phyloP scores from a whole-genome alignment of 306 rosid species.

The Elaeagnus macrophylla region DNA sequence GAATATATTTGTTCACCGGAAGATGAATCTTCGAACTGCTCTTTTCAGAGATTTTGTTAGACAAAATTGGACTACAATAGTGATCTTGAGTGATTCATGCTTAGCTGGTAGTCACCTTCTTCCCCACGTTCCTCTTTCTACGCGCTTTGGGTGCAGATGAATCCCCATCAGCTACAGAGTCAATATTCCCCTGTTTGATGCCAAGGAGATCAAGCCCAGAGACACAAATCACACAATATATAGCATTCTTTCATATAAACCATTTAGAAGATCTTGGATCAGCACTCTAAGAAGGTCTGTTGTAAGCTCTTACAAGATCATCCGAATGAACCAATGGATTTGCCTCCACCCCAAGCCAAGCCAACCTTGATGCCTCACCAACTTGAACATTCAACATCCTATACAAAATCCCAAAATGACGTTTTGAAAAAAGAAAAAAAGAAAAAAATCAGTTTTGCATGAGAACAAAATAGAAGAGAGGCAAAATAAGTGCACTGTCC shows the following conservation, averaged over 20 bases:
- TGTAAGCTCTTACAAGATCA: slow-evolving; percentile 66
- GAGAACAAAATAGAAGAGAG: not conserved
- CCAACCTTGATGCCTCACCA: slow-evolving; percentile 87
- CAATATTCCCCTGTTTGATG: slow-evolving; percentile 56
- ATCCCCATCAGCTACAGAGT: slow-evolving; percentile 39
- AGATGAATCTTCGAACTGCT: too few relatives aligned
- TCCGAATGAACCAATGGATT: slow-evolving; percentile 81
- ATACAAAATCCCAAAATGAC: slow-evolving; percentile 30
- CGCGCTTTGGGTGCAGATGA: slow-evolving; percentile 57
- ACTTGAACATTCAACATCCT: slow-evolving; percentile 75
- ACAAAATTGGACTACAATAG: slow-evolving; percentile 42
- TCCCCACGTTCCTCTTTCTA: slow-evolving; percentile 75
- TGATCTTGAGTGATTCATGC: slow-evolving; percentile 22
- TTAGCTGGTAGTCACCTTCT: slow-evolving; percentile 69
- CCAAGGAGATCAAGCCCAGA: slow-evolving; percentile 98
- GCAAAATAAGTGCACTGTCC: not conserved
- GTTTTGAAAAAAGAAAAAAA: too few relatives aligned
- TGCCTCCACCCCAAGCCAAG: slow-evolving; percentile 96
- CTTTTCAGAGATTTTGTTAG: too few relatives aligned
- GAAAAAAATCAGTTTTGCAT: slow-evolving; percentile 2
- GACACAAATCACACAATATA: too few relatives aligned
- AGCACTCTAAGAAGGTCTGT: slow-evolving; percentile 54
- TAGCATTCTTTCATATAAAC: slow-evolving; percentile 86
- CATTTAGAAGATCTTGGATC: slow-evolving; percentile 63
- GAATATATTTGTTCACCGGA: too few relatives aligned